Evolutionary conservation across 768 basidiomycete genomes (phyloP), one percentile per base, ranked within the genome.

Genomic region (Hydnum rufescens): DNA sequence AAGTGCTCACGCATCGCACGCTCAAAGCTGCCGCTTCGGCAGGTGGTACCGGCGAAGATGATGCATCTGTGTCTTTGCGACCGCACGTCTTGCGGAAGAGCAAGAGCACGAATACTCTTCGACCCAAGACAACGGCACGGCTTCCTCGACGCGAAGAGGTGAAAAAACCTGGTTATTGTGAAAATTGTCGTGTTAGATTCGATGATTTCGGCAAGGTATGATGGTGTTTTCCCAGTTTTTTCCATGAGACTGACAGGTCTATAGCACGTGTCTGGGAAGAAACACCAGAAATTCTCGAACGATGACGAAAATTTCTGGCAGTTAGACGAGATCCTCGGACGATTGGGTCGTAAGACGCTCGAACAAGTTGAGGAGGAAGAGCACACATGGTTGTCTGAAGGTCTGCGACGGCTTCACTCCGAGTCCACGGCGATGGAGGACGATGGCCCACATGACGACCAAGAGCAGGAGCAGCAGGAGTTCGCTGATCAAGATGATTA

Each of bases 111-210:
- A 88, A 84, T 58, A 86, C 82, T 50, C 83, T 83, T 61, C 83
- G 80, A 1, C n/a, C 44, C 13, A 26, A 13, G 25, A 8, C 16
- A 26, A 47, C 8, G 25, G 65, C 87, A 46, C 71, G 73, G 60
- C 68, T 83, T 52, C 78, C 82, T 4, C 79, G 76, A 61, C 77
- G 85, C 34, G 84, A 89, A 54, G 88, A 93, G 67, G 78, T 78
- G 18, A 77, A 74, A 57, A 96, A 95, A 60, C 82, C 92, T 3
- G 95, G 95, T 3, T 97, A 96, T 65, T 99, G 95, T 64, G 95
- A 99, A 65, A 92, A 89, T 63, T 99, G 95, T 64, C 75, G 93
- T 34, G 61, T 72, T 53, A 88, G 88, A 64, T 99, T 92, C 61
- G 78, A 82, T 0, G 82, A 93, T 64, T 93, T 97, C 60, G 74